These are phyloP conservation scores for Lecanicillium sp. DNA, from an alignment of 2,329 filamentous ascomycete genomes.

Conservation along the genomic window DNA sequence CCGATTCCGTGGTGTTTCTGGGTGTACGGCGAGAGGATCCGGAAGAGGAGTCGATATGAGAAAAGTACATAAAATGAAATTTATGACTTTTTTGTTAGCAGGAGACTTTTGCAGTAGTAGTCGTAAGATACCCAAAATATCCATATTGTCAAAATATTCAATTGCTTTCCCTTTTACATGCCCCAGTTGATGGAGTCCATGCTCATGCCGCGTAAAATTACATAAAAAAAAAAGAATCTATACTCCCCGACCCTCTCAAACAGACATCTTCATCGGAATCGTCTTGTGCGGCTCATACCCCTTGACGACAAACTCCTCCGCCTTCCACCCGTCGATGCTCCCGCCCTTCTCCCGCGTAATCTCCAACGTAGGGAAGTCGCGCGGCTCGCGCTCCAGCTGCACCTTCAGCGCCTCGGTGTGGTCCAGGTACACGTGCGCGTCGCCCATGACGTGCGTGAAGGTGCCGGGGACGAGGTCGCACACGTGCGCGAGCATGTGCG, in stretches of 20 bases:
- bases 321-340: slow-evolving; percentile 83
- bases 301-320: slow-evolving; percentile 79
- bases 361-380: slow-evolving; percentile 71
- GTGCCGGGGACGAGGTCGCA: slow-evolving; percentile 79
- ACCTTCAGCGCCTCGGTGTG: slow-evolving; percentile 81
- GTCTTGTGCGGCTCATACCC: slow-evolving; percentile 87
- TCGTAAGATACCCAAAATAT: too few species aligned
- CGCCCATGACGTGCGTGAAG: slow-evolving; percentile 92
- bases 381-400: slow-evolving; percentile 75
- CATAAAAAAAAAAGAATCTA: neutral
- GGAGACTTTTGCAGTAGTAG: too few species aligned
- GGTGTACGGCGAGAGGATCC: slow-evolving; percentile 20
- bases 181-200: slow-evolving; percentile 4
- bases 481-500: slow-evolving; percentile 89
- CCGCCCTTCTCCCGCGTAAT: slow-evolving; percentile 63
- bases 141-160: neutral
- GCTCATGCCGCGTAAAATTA: neutral
- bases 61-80: slow-evolving; percentile 21
- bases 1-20: slow-evolving; percentile 31
- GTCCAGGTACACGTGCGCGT: slow-evolving; percentile 93
- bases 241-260: slow-evolving; percentile 39
- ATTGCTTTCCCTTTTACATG: neutral
- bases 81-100: too few species aligned
- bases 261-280: slow-evolving; percentile 99
- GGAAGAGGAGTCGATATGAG: slow-evolving; percentile 22